These are phyloP conservation scores for Acanthamoeba divionensis DNA, from an alignment of 208 protist genomes.

Conservation along the genomic window DNA sequence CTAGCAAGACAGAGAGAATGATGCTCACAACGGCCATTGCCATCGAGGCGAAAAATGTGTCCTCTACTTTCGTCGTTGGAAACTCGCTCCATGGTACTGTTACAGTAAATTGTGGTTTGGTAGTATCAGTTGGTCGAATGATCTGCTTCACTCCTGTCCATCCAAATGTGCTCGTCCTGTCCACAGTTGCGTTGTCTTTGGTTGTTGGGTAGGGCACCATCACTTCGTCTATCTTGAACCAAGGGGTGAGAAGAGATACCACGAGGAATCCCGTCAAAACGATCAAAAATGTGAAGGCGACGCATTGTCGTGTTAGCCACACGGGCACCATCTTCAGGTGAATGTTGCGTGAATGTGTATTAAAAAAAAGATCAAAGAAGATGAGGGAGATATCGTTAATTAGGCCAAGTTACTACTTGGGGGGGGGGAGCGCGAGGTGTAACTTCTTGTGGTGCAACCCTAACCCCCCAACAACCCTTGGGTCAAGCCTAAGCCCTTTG, in stretches of 20 bases:
- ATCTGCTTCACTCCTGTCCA: not conserved
- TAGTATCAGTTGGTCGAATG: not conserved
- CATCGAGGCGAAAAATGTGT: conserved; percentile 30
- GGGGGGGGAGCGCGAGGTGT: too few species aligned
- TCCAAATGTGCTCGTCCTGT: not conserved
- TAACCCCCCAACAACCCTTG: too few species aligned
- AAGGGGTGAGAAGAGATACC: conserved; percentile 5
- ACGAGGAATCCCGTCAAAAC: not conserved
- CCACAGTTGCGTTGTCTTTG: not conserved
- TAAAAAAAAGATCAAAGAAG: too few species aligned
- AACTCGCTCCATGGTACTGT: conserved; percentile 12
- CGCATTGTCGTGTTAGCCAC: conserved; percentile 38
- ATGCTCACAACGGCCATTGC: not conserved
- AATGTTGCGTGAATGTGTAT: too few species aligned
- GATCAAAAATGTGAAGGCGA: conserved; percentile 30
- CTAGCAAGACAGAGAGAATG: conserved; percentile 16
- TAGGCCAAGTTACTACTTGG: too few species aligned
- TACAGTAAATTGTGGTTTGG: not conserved
- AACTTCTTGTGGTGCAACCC: too few species aligned
- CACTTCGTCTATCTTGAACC: conserved; percentile 28
- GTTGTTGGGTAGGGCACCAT: conserved; percentile 28
- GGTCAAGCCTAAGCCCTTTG: too few species aligned
- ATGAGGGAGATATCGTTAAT: too few species aligned
- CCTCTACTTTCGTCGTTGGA: not conserved
- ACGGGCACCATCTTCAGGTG: too few species aligned